Percentiles rank a stretch among this genome's conserved stretches.
Evolutionary conservation across 2,329 filamentous ascomycete species (phyloP).

Genomic region (Nemania serpens): DNA sequence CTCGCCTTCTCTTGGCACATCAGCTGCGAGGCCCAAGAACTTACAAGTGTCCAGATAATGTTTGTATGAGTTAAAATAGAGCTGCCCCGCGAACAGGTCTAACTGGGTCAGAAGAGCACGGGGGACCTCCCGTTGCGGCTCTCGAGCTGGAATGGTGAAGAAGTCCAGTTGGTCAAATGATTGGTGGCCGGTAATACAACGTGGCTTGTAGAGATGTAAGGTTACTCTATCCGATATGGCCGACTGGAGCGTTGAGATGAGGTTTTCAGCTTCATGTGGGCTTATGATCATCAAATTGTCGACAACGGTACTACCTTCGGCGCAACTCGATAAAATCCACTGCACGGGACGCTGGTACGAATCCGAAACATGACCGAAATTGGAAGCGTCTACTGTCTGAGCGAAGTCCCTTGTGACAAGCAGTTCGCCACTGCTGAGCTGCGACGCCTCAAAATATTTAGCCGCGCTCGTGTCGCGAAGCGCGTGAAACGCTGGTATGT

Average conservation of each 20-base stretch:
- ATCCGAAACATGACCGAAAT: neutral
- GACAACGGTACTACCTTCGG: neutral
- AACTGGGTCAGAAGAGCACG: slow-evolving; percentile 47
- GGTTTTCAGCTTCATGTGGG: slow-evolving; percentile 33
- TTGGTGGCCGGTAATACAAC: slow-evolving; percentile 16
- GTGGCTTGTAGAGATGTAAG: slow-evolving; percentile 33
- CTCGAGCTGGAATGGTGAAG: slow-evolving; percentile 25
- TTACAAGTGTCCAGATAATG: slow-evolving; percentile 60
- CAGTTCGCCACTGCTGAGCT: slow-evolving; percentile 4
- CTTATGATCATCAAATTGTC: slow-evolving; percentile 46
- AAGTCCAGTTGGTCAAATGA: slow-evolving; percentile 30
- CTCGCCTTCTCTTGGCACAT: slow-evolving; percentile 22
- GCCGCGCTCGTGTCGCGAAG: slow-evolving; percentile 10
- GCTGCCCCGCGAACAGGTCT: slow-evolving; percentile 70
- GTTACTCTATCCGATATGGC: slow-evolving; percentile 17
- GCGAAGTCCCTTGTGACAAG: slow-evolving; percentile 24
- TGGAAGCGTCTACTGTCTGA: neutral
- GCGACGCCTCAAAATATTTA: neutral
- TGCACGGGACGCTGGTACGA: slow-evolving; percentile 18
- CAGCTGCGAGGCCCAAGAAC: slow-evolving; percentile 52
- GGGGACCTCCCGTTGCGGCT: slow-evolving; percentile 18
- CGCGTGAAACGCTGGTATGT: slow-evolving; percentile 18
- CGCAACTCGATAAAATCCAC: slow-evolving; percentile 13
- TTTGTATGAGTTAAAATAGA: slow-evolving; percentile 60
- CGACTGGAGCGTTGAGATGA: slow-evolving; percentile 23